These are phyloP conservation scores for Pseudogymnoascus sp. DNA, from an alignment of 2,329 filamentous ascomycete genomes.

Conservation along the genomic window DNA sequence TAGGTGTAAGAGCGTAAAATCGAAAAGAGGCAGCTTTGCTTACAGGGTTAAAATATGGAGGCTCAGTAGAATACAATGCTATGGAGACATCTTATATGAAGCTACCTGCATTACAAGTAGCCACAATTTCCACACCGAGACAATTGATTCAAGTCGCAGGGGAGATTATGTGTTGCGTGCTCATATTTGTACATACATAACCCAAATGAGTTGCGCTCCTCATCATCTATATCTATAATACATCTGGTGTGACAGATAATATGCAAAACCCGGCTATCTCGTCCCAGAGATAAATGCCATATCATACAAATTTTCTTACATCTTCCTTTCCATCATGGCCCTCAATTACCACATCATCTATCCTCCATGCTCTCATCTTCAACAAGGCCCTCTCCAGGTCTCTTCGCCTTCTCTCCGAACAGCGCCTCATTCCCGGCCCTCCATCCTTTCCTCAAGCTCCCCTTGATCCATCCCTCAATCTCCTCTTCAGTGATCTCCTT, in stretches of 20 bases:
- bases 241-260: conserved; percentile 4
- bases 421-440: conserved; percentile 19
- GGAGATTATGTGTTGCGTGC: background rate
- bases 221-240: conserved; percentile 5
- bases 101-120: background rate
- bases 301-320: conserved; percentile 10
- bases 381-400: conserved; percentile 11
- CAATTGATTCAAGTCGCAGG: background rate
- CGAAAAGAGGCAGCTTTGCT: background rate
- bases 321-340: background rate
- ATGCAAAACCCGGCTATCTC: conserved; percentile 1
- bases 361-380: conserved; percentile 9
- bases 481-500: conserved; percentile 53
- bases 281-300: background rate
- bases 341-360: background rate
- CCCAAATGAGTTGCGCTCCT: conserved; percentile 2
- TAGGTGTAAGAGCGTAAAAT: conserved; percentile 5
- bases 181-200: conserved; percentile 8
- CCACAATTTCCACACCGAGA: background rate
- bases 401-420: conserved; percentile 19
- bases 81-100: background rate
- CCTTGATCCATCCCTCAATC: conserved; percentile 62
- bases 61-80: background rate
- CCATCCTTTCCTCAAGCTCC: conserved; percentile 45
- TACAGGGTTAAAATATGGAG: background rate